Evolutionary conservation across 2,329 filamentous ascomycete genomes (phyloP).

Genomic region (Allantophomopsis cytisporea): DNA sequence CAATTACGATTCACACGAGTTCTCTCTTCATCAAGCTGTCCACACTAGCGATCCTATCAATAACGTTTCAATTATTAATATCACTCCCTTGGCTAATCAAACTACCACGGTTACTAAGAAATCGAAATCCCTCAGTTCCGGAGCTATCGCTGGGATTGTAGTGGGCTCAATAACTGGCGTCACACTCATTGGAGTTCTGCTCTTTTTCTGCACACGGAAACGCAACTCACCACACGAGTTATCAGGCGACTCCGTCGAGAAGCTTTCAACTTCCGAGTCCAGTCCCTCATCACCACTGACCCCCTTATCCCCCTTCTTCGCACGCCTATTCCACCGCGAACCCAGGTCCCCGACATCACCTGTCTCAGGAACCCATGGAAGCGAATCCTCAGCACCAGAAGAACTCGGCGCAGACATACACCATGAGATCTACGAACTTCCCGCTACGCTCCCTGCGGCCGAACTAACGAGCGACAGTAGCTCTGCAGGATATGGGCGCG

Average conservation of each 20-base stretch:
- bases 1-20: not conserved
- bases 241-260: too few species aligned
- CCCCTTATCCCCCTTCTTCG: too few species aligned
- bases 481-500: too few species aligned
- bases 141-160: slow-evolving; percentile 12
- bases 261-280: too few species aligned
- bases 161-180: slow-evolving; percentile 6
- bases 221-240: too few species aligned
- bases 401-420: too few species aligned
- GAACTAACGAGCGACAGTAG: too few species aligned
- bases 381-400: too few species aligned
- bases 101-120: not conserved
- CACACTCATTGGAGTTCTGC: slow-evolving; percentile 5
- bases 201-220: slow-evolving; percentile 4
- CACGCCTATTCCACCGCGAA: not conserved
- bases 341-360: not conserved
- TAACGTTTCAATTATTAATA: not conserved
- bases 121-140: slow-evolving; percentile 4
- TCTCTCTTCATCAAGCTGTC: not conserved
- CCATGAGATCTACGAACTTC: too few species aligned
- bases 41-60: not conserved
- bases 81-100: not conserved
- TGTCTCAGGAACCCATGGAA: not conserved
- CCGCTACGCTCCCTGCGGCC: too few species aligned
- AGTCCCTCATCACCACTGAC: too few species aligned